Base-by-base conservation (phyloP, 1,284 basidiomycete genomes). In the Ceratobasidium papillatum region DNA sequence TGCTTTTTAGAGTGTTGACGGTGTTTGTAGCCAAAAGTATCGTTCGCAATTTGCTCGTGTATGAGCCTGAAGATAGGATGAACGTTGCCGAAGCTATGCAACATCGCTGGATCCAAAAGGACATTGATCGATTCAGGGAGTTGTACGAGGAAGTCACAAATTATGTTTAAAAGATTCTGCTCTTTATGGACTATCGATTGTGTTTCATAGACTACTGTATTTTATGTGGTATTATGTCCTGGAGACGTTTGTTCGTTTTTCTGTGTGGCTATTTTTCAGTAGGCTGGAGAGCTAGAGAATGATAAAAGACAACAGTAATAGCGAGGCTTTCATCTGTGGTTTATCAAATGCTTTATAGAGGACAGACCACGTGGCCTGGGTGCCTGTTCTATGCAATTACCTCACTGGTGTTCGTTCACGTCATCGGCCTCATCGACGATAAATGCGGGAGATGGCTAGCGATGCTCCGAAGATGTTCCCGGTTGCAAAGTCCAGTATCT, bases 31-130 rank as follows among this genome's bases (percentile, higher is more conserved):
- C 47, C 25, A 68, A 64, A 61, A 68, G 41, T 38, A 54, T 19
- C 43, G 58, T 69, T 74, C 45, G 82, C 34, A 82, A 85, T 27
- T 83, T 94, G 62, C 85, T 94, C 34, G 82, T 87, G 68, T 85
- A 87, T 64, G 84, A 91, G 76, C 85, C 86, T 73, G 81, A 80
- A 34, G 80, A 84, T 45, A 88, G 92, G 27, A 54, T 49, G 32
- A 56, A 38, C 27, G 52, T 25, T 14, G 34, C 36, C n/a, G 38
- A 30, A 4, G 65, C 65, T 22, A 14, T 69, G 65, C 17, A 56
- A 27, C 65, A 69, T 79, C 76, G 78, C 51, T 94, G 92, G 92
- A 91, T 94, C 75, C 79, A 80, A 38, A 84, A 81, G 27, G 91
- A 93, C 78, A 78, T 87, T 22, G 80, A 85, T 30, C 87, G 89